Conservation (phyloP, 139 green algal genomes). For the Marvania coccoides region DNA sequence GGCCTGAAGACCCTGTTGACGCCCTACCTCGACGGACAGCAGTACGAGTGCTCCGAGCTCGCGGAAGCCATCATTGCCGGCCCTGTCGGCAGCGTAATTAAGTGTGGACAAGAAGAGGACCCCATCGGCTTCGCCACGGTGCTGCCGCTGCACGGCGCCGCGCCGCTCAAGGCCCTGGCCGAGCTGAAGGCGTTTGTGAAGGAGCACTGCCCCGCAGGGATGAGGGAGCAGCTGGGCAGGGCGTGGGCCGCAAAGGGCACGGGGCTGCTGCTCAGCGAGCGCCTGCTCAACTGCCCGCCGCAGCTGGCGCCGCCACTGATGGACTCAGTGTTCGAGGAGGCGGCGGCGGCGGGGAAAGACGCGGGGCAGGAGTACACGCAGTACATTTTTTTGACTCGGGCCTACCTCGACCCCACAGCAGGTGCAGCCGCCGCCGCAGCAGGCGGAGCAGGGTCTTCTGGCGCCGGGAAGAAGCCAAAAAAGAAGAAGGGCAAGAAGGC, state of each 20-base stretch:
- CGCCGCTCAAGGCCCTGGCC: neutral
- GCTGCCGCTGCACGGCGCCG: conserved; percentile 37
- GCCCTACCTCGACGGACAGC: conserved; percentile 66
- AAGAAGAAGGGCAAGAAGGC: conserved; percentile 9
- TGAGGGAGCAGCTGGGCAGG: conserved; percentile 18
- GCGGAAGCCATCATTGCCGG: conserved; percentile 61
- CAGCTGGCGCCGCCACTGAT: conserved; percentile 73
- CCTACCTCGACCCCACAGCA: conserved; percentile 46
- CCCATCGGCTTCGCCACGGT: conserved; percentile 71
- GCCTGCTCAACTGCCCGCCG: conserved; percentile 81
- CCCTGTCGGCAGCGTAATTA: conserved; percentile 75
- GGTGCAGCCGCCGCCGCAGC: neutral
- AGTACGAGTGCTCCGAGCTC: conserved; percentile 59
- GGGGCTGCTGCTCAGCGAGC: conserved; percentile 78
- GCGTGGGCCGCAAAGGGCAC: conserved; percentile 33
- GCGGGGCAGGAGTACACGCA: conserved; percentile 50
- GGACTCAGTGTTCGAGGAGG: conserved; percentile 74
- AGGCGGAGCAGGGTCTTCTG: neutral
- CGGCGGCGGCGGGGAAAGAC: conserved; percentile 50
- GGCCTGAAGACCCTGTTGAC: conserved; percentile 72
- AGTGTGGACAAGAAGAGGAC: conserved; percentile 69
- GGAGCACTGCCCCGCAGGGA: neutral
- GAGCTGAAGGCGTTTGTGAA: conserved; percentile 57
- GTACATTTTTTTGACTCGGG: conserved; percentile 56
- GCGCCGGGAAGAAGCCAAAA: conserved; percentile 1